A percentile compares a stretch with the other conserved stretches of the same genome.
phyloP scores from a whole-genome alignment of 225 moss, liverwort and hornwort species.

The Asterella californica region DNA sequence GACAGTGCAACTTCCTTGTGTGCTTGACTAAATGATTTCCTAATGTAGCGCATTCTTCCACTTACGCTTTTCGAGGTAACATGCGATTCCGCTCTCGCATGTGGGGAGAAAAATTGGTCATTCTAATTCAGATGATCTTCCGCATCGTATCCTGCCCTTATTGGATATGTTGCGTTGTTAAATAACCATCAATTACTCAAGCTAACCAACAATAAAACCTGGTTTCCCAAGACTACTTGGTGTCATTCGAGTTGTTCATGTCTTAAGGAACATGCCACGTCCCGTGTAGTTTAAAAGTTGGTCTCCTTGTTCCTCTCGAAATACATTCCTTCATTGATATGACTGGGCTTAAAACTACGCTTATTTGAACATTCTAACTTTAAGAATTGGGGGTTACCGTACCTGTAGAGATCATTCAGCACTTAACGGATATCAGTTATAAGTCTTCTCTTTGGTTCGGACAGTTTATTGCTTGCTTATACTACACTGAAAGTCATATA shows the following conservation, averaged over 20 bases:
- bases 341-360: neutral
- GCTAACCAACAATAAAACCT: neutral
- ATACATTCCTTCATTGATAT: neutral
- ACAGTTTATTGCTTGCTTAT: neutral
- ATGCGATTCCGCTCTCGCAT: neutral
- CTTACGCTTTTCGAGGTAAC: neutral
- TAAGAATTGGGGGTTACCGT: neutral
- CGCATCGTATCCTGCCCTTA: neutral
- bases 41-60: neutral
- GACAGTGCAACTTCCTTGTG: neutral
- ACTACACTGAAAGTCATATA: neutral
- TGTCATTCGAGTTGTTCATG: neutral
- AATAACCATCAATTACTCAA: neutral
- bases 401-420: neutral
- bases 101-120: neutral
- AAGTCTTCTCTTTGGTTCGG: neutral
- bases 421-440: neutral
- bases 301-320: neutral
- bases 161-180: neutral
- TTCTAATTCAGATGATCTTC: neutral
- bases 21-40: neutral
- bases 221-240: neutral
- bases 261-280: too few species aligned
- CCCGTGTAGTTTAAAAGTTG: neutral
- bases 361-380: neutral